A percentile compares a stretch with the other conserved stretches of the same genome.
Conservation (phyloP, 106 monocot genomes). For the Phalaenopsis aphrodite region DNA sequence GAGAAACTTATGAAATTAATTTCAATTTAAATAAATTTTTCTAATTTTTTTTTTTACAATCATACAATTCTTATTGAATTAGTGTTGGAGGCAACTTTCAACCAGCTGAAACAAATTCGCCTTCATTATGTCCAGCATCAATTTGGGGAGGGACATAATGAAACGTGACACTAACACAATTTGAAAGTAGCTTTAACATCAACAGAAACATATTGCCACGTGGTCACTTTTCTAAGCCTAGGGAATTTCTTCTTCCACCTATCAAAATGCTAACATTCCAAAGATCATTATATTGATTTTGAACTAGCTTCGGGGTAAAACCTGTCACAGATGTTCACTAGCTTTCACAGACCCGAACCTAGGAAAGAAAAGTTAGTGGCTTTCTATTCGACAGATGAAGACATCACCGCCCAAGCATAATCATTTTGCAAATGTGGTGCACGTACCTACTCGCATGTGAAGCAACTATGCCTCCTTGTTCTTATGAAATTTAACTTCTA, state of each 20-base stretch:
- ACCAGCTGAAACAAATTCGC: too few species aligned
- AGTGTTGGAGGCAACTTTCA: too few species aligned
- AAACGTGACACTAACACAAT: background rate
- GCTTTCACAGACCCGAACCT: background rate
- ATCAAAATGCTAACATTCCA: background rate
- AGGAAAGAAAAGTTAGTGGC: background rate
- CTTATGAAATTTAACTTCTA: too few species aligned
- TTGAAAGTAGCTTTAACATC: background rate
- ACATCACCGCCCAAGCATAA: background rate
- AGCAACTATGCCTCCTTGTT: too few species aligned
- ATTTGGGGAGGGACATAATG: too few species aligned
- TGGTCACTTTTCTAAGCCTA: background rate
- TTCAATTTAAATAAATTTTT: too few species aligned
- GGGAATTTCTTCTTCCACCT: background rate
- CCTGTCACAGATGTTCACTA: too few species aligned
- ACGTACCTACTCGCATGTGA: background rate
- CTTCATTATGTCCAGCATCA: too few species aligned
- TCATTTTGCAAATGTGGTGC: background rate
- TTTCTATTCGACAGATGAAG: background rate
- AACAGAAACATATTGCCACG: background rate
- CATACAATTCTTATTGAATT: too few species aligned
- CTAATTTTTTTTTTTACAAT: too few species aligned
- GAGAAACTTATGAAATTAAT: too few species aligned
- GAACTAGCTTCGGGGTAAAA: background rate
- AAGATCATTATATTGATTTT: background rate